Conservation (phyloP, 164 flowering plant genomes). For the Stephania yunnanensis region DNA sequence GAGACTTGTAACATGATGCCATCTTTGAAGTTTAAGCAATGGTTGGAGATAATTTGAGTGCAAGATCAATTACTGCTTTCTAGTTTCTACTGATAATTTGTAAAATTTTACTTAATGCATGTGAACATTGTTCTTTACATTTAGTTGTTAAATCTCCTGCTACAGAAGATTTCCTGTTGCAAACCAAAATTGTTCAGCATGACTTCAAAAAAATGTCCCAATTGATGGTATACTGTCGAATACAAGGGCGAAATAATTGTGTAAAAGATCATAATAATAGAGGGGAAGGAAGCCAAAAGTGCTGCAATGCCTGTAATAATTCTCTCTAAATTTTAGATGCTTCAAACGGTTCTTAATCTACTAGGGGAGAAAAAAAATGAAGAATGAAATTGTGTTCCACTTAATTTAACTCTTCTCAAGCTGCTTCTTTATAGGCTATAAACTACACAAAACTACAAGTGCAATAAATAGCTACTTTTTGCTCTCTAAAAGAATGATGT, state of each 20-base stretch:
- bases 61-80: neutral
- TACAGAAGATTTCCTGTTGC: neutral
- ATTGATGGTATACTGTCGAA: too few relatives aligned
- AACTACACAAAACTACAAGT: neutral
- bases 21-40: neutral
- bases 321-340: neutral
- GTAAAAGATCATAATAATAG: too few relatives aligned
- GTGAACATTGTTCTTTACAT: too few relatives aligned
- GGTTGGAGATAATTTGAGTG: neutral
- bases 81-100: neutral
- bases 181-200: too few relatives aligned
- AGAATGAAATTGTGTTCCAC: neutral
- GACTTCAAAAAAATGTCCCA: too few relatives aligned
- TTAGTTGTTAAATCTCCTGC: neutral
- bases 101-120: too few relatives aligned
- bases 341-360: too few relatives aligned
- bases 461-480: constrained; percentile 11
- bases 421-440: neutral
- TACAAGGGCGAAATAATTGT: too few relatives aligned
- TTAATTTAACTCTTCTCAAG: neutral
- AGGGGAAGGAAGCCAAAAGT: neutral
- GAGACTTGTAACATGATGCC: neutral
- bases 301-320: neutral
- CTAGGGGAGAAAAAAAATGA: too few relatives aligned
- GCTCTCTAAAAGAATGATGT: constrained; percentile 21